These are phyloP conservation scores for Kodamaea alishanica DNA, from an alignment of 1,139 yeast species.

Conservation along the genomic window DNA sequence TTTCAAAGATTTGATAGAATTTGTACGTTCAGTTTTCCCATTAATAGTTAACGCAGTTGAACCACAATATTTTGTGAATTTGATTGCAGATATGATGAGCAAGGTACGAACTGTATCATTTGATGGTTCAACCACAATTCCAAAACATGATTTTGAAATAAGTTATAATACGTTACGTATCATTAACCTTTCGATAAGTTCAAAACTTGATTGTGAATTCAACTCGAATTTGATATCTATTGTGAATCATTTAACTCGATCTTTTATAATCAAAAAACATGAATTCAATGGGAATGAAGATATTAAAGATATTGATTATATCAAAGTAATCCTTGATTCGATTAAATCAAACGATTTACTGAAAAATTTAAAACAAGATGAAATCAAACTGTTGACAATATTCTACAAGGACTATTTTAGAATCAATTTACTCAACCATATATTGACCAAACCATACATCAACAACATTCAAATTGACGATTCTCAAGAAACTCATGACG, in stretches of 20 bases:
- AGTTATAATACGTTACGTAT: constrained; percentile 3
- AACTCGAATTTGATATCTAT: too few relatives aligned
- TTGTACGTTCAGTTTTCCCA: constrained; percentile 12
- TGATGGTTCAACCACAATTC: constrained; percentile 1
- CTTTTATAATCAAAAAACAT: not conserved
- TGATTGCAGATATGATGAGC: too few relatives aligned
- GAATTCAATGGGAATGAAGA: not conserved
- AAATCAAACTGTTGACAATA: not conserved
- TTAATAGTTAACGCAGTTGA: too few relatives aligned
- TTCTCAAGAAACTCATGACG: not conserved
- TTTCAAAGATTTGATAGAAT: constrained; percentile 6
- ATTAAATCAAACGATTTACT: constrained; percentile 1
- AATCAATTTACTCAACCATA: constrained; percentile 10
- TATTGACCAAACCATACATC: constrained; percentile 7
- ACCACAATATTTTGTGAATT: too few relatives aligned
- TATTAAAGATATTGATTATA: not conserved
- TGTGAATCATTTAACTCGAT: too few relatives aligned
- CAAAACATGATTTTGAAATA: constrained; percentile 4
- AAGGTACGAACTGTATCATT: constrained; percentile 1
- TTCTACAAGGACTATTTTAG: constrained; percentile 14
- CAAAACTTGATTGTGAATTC: too few relatives aligned
- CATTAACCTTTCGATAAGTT: not conserved
- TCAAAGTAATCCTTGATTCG: constrained; percentile 1
- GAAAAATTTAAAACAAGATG: not conserved
- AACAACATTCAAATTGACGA: not conserved